phyloP scores from a whole-genome alignment of 768 basidiomycete genomes.

The Naganishia kalamii region DNA sequence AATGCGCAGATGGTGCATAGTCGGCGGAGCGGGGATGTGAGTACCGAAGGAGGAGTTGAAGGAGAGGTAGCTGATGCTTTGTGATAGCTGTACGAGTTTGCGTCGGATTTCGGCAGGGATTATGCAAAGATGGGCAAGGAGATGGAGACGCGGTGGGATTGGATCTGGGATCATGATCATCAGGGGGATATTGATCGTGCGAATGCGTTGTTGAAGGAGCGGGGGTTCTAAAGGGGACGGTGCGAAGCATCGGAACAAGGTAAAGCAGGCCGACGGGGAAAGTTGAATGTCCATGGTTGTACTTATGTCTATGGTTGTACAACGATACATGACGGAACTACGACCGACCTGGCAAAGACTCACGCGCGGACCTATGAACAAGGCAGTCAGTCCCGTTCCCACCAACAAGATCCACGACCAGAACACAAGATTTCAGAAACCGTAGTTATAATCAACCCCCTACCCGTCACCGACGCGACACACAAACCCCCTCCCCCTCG shows the following conservation, averaged over 20 bases:
- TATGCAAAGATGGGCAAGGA: conserved; percentile 2
- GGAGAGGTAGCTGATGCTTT: background rate
- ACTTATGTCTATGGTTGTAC: no score
- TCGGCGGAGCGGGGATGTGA: conserved; percentile 7
- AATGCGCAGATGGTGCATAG: conserved; percentile 8
- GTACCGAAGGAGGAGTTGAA: background rate
- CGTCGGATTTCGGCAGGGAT: background rate
- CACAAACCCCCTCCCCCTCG: background rate
- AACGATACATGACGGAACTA: no score
- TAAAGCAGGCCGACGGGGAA: no score
- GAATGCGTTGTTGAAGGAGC: conserved; percentile 5
- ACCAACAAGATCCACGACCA: no score
- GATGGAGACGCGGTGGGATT: conserved; percentile 17
- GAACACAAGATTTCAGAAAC: background rate
- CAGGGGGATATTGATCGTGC: conserved; percentile 6
- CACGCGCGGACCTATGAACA: no score
- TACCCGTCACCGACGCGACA: background rate
- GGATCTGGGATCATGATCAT: conserved; percentile 18
- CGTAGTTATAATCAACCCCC: conserved; percentile 2
- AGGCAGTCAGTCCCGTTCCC: no score
- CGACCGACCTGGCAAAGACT: no score
- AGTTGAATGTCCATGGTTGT: no score
- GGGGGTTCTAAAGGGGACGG: conserved; percentile 1
- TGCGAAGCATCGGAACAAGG: no score
- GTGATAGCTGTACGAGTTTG: conserved; percentile 8